Percentiles rank a stretch among this genome's conserved stretches.
Evolutionary conservation across 2,329 filamentous ascomycete genomes (phyloP).

Genomic region (Calonectria fujianensis): DNA sequence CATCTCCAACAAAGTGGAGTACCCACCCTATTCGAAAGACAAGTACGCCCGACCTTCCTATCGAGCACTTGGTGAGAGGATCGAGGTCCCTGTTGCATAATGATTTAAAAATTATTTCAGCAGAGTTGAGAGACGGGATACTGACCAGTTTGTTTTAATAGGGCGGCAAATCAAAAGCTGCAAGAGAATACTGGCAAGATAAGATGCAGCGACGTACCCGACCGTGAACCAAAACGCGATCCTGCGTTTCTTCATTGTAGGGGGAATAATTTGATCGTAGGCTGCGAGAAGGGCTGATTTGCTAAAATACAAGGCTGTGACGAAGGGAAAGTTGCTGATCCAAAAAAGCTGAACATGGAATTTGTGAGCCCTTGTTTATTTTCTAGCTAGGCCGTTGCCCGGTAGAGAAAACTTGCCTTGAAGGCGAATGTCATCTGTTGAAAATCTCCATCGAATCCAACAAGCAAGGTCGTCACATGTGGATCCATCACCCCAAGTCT

Average conservation of each 20-base stretch:
- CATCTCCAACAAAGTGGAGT: not conserved
- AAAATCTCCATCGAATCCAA: not conserved
- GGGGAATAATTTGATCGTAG: not conserved
- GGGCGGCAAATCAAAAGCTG: conserved; percentile 2
- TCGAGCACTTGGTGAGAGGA: not conserved
- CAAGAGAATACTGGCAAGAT: not conserved
- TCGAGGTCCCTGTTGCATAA: not conserved
- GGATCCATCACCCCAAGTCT: not conserved
- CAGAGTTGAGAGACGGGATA: accelerated
- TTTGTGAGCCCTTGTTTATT: not conserved
- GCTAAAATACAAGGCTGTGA: not conserved
- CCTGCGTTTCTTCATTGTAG: not conserved
- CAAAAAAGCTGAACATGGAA: not conserved
- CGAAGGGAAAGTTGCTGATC: conserved; percentile 12
- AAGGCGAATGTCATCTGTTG: not conserved
- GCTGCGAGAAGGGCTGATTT: conserved; percentile 8
- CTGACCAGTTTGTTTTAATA: conserved; percentile 13
- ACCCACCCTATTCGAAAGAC: not conserved
- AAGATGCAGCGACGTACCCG: not conserved
- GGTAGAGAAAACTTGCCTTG: not conserved
- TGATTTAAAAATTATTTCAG: not conserved
- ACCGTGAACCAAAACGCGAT: not conserved
- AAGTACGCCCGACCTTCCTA: not conserved
- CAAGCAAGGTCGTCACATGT: not conserved
- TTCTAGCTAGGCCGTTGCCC: too few species aligned